phyloP scores from a whole-genome alignment of 805 yeast genomes.

The Zygosaccharomyces rouxii region DNA sequence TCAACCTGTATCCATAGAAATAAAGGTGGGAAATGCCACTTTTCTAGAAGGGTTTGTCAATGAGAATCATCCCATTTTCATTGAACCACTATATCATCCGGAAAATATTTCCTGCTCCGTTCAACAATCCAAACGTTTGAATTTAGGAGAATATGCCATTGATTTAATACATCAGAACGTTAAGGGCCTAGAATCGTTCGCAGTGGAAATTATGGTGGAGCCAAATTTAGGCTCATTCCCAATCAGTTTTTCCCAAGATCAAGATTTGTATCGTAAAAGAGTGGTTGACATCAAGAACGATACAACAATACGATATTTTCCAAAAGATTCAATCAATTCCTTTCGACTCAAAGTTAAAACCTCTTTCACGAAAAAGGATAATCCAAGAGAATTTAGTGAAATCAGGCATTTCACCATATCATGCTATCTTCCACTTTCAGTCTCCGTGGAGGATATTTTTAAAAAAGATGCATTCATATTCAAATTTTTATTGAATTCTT shows the following conservation, averaged over 20 bases:
- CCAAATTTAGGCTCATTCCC: constrained; percentile 5
- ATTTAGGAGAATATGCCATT: constrained; percentile 22
- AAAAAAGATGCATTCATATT: constrained; percentile 27
- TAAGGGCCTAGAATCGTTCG: constrained; percentile 5
- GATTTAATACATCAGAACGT: constrained; percentile 14
- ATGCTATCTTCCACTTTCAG: constrained; percentile 29
- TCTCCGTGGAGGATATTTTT: constrained; percentile 34
- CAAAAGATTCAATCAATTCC: constrained; percentile 15
- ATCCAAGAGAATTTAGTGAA: constrained; percentile 17
- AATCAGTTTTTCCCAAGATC: constrained; percentile 11
- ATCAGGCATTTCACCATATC: constrained; percentile 11
- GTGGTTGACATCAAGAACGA: constrained; percentile 3
- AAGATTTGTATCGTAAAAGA: constrained; percentile 1
- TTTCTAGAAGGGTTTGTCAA: constrained; percentile 26
- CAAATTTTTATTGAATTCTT: constrained; percentile 29
- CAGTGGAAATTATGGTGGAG: constrained; percentile 8
- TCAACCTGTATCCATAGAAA: constrained; percentile 20
- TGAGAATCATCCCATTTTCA: constrained; percentile 4
- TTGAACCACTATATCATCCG: constrained; percentile 19
- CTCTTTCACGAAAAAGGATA: constrained; percentile 11
- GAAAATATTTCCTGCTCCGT: constrained; percentile 20
- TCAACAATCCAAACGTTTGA: constrained; percentile 14
- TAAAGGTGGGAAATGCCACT: constrained; percentile 25
- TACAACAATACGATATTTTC: constrained; percentile 17
- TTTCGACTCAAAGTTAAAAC: constrained; percentile 17